These are phyloP conservation scores for Bryoglossum gracile DNA, from an alignment of 495 filamentous ascomycete species.

Conservation along the genomic window DNA sequence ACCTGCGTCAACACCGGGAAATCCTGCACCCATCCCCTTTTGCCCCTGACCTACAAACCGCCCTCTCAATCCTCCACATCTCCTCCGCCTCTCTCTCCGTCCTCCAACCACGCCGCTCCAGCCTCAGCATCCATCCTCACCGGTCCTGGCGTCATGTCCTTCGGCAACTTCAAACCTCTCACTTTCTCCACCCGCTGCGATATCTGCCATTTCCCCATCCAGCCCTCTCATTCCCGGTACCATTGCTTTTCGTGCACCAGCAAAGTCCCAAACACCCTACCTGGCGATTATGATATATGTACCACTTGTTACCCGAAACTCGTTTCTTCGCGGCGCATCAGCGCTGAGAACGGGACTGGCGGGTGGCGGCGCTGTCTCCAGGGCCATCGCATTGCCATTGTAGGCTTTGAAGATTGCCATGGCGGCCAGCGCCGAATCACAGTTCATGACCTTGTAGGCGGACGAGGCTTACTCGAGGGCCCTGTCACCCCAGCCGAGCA, in stretches of 20 bases:
- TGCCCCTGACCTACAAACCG: slow-evolving; percentile 51
- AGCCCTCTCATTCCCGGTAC: slow-evolving; percentile 56
- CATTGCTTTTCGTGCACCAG: slow-evolving; percentile 55
- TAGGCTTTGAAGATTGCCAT: slow-evolving; percentile 60
- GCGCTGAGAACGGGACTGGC: slow-evolving; percentile 60
- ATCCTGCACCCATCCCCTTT: slow-evolving; percentile 69
- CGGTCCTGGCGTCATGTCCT: slow-evolving; percentile 28
- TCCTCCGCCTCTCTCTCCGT: slow-evolving; percentile 22
- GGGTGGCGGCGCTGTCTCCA: slow-evolving; percentile 75
- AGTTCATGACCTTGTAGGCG: slow-evolving; percentile 65
- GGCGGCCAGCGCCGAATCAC: slow-evolving; percentile 50
- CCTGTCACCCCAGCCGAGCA: slow-evolving; percentile 26
- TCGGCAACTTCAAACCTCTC: slow-evolving; percentile 45
- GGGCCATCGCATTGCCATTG: slow-evolving; percentile 81
- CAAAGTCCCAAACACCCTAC: slow-evolving; percentile 42
- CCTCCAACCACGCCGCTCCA: slow-evolving; percentile 15
- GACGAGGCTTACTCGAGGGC: slow-evolving; percentile 52
- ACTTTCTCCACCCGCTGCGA: slow-evolving; percentile 67
- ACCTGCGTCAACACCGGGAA: slow-evolving; percentile 68
- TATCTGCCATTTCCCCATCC: slow-evolving; percentile 63
- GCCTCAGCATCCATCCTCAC: slow-evolving; percentile 32
- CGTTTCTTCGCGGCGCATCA: slow-evolving; percentile 52
- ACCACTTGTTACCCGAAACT: slow-evolving; percentile 63
- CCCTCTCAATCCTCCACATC: slow-evolving; percentile 8
- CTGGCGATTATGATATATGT: slow-evolving; percentile 82